These are phyloP conservation scores for Hanseniaspora vineae DNA, from an alignment of 805 yeast genomes.

Conservation along the genomic window DNA sequence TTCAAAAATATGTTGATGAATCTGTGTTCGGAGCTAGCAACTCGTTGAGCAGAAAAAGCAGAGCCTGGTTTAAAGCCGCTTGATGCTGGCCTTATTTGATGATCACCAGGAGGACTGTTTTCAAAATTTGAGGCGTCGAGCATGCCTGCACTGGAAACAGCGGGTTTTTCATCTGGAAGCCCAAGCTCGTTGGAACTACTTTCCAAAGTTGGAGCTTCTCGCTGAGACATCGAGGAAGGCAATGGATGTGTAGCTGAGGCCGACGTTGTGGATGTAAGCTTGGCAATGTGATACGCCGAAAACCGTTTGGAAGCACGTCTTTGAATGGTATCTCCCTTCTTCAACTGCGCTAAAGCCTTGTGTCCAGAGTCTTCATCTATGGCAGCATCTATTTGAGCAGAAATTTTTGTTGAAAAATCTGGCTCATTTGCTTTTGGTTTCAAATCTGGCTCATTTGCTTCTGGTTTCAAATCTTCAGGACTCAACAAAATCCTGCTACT, in stretches of 20 bases:
- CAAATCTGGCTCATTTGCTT: not conserved
- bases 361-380: slow-evolving; percentile 25
- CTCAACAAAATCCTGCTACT: not conserved
- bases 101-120: too few relatives aligned
- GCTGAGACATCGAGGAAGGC: slow-evolving; percentile 9
- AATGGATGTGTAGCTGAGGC: slow-evolving; percentile 16
- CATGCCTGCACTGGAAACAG: too few relatives aligned
- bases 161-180: too few relatives aligned
- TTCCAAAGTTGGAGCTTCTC: not conserved
- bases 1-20: slow-evolving; percentile 31
- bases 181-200: not conserved
- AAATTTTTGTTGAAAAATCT: too few relatives aligned
- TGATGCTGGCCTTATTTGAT: too few relatives aligned
- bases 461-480: not conserved
- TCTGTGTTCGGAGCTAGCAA: not conserved
- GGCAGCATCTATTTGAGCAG: slow-evolving; percentile 14
- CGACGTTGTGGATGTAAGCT: slow-evolving; percentile 38
- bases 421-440: not conserved
- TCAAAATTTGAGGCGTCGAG: too few relatives aligned
- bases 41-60: not conserved
- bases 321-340: slow-evolving; percentile 70
- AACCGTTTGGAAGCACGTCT: slow-evolving; percentile 89
- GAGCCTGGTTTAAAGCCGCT: too few relatives aligned
- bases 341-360: slow-evolving; percentile 61
- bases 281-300: slow-evolving; percentile 86